These are phyloP conservation scores for Picea sitchensis DNA, from an alignment of 75 land plant genomes.

Conservation along the genomic window DNA sequence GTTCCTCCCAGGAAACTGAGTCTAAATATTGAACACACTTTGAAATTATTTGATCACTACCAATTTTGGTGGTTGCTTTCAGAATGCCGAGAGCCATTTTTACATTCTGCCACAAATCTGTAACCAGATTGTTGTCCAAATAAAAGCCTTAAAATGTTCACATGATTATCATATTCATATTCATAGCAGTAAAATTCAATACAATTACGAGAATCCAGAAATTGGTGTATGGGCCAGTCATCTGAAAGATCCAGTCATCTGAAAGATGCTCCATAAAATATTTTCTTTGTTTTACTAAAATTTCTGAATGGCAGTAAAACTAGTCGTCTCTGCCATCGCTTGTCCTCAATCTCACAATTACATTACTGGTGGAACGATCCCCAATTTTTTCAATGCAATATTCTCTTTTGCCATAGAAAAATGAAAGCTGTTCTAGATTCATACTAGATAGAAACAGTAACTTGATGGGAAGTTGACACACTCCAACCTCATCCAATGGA, in stretches of 20 bases:
- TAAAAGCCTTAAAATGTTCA: constrained; percentile 44
- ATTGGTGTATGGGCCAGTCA: constrained; percentile 15
- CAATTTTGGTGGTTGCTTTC: constrained; percentile 39
- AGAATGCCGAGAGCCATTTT: constrained; percentile 56
- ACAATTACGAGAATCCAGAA: constrained; percentile 27
- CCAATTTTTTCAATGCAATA: constrained; percentile 27
- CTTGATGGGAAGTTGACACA: no score
- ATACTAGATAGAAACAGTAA: no score
- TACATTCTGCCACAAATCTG: constrained; percentile 50
- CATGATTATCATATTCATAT: constrained; percentile 47
- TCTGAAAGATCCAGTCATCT: constrained; percentile 24
- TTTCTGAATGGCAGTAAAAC: constrained; percentile 47
- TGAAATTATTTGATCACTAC: constrained; percentile 38
- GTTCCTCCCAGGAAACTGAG: constrained; percentile 73
- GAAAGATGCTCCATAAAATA: constrained; percentile 50
- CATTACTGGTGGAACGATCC: constrained; percentile 48
- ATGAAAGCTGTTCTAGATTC: no score
- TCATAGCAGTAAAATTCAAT: constrained; percentile 46
- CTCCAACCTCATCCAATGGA: no score
- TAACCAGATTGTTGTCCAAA: constrained; percentile 31
- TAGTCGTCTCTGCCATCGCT: constrained; percentile 40
- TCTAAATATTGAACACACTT: constrained; percentile 61
- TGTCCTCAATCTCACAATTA: constrained; percentile 43
- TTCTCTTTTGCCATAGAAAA: constrained; percentile 15
- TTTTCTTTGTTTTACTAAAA: constrained; percentile 46